These are phyloP conservation scores for Pleurotus tuber-regium DNA, from an alignment of 768 basidiomycete species.

Conservation along the genomic window DNA sequence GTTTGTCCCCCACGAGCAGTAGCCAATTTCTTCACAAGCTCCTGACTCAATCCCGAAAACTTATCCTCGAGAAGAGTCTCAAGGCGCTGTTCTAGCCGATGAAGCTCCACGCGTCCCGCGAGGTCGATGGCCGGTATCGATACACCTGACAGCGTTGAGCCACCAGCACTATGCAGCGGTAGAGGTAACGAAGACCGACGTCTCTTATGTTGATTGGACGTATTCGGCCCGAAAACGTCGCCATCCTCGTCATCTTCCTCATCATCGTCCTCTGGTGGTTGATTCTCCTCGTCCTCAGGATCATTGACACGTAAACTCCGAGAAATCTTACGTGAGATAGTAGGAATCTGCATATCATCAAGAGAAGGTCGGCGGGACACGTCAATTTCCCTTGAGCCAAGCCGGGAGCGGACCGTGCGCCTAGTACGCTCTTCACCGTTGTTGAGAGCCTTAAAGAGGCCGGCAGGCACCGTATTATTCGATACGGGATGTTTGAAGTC, in stretches of 20 bases:
- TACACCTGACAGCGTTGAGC: conserved; percentile 44
- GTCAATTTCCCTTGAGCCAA: conserved; percentile 73
- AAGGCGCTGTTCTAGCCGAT: conserved; percentile 59
- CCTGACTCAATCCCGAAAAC: conserved; percentile 47
- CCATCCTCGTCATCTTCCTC: conserved; percentile 21
- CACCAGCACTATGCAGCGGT: conserved; percentile 44
- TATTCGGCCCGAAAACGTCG: conserved; percentile 34
- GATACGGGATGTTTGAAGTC: conserved; percentile 61
- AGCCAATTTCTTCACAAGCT: conserved; percentile 27
- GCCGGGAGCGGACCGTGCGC: conserved; percentile 69
- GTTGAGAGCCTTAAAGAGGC: conserved; percentile 79
- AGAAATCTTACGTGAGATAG: conserved; percentile 63
- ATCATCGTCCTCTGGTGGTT: conserved; percentile 27
- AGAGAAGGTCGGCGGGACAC: conserved; percentile 68
- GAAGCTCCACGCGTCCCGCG: conserved; percentile 54
- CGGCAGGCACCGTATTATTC: conserved; percentile 80
- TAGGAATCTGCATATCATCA: conserved; percentile 69
- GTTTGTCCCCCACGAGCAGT: conserved; percentile 20
- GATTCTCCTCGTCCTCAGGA: conserved; percentile 34
- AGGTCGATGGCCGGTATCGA: conserved; percentile 45
- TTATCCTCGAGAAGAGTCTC: conserved; percentile 70
- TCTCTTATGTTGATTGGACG: conserved; percentile 34
- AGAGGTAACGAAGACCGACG: conserved; percentile 60
- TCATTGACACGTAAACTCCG: conserved; percentile 58
- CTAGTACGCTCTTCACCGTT: conserved; percentile 66